Conservation (phyloP, 805 yeast genomes). For the Brettanomyces nanus region DNA sequence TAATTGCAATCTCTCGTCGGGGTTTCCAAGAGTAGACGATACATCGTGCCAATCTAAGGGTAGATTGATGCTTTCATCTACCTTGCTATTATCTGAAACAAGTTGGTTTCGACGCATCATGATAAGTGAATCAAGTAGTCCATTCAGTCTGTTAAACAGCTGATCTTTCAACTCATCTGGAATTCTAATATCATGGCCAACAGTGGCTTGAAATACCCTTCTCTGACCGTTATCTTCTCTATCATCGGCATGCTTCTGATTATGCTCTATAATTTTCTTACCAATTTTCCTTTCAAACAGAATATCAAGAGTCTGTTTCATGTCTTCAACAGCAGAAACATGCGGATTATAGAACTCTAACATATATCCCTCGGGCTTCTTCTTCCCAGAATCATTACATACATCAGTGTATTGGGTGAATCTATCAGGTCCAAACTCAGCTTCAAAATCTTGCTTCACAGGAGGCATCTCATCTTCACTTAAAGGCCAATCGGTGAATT, state of each 20-base stretch:
- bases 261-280: background rate
- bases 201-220: background rate
- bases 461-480: conserved; percentile 3
- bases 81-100: background rate
- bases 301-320: conserved; percentile 6
- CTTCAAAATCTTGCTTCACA: conserved; percentile 1
- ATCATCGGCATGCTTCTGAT: background rate
- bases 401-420: background rate
- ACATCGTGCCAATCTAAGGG: conserved; percentile 1
- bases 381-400: background rate
- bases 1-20: background rate
- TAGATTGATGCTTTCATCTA: background rate
- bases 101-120: background rate
- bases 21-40: background rate
- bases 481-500: conserved; percentile 8
- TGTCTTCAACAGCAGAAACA: conserved; percentile 4
- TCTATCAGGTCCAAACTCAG: background rate
- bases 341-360: conserved; percentile 6
- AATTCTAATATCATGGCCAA: background rate
- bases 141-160: conserved; percentile 12
- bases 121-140: conserved; percentile 13
- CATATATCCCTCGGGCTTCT: conserved; percentile 3
- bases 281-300: conserved; percentile 6
- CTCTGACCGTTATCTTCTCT: background rate
- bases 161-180: conserved; percentile 8